Base-by-base conservation (phyloP, 2,329 filamentous ascomycete genomes). In the Penicillium sclerotiorum region DNA sequence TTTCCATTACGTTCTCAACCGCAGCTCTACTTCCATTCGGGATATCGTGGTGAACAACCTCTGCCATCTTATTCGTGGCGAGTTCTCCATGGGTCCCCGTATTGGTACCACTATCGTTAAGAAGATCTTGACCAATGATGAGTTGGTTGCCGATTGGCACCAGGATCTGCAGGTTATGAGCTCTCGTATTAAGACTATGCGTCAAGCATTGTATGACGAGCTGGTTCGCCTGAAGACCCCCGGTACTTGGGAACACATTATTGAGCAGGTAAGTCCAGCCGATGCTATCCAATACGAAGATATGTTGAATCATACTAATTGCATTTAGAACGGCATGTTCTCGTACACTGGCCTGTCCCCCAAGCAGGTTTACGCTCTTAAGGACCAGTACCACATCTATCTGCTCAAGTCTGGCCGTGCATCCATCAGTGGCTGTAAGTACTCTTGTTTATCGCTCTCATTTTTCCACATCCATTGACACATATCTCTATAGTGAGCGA, bases 161-260 rank as follows among this genome's bases (percentile, higher is more conserved):
- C 86, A 87, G 48, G 92, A 97, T 71, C 79, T 97, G 59, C 81
- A 82, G 56, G 90, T 88, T 60, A 97, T 97, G 93, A 90, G 89
- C 28, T 92, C 93, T 38, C 88, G 93, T 61, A 96, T 97, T 76
- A 95, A 90, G 62, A 80, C 81, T 60, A 97, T 96, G 93, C 88
- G 93, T 59, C 83, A 85, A 67, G 84, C 82, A 3, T 78, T 97
- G 55, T 85, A 90, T 53, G 75, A 78, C 47, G 92, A 93, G 77
- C 84, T 97, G 8, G 90, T 95, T 73, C 84, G 87, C 65, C 80
- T 95, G 46, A 82, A 83, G 47, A 96, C 93, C 0, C 93, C 93
- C 0, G 93, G 93, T 30, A 89, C 84, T n/a, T 97, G 94, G 93
- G 91, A 93, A 70, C 93, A 97, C 77, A 95, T 97, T 70, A 94